Evolutionary conservation across 169 alveolate species (phyloP).

Genomic region (Pseudocohnilembus persalinus): DNA sequence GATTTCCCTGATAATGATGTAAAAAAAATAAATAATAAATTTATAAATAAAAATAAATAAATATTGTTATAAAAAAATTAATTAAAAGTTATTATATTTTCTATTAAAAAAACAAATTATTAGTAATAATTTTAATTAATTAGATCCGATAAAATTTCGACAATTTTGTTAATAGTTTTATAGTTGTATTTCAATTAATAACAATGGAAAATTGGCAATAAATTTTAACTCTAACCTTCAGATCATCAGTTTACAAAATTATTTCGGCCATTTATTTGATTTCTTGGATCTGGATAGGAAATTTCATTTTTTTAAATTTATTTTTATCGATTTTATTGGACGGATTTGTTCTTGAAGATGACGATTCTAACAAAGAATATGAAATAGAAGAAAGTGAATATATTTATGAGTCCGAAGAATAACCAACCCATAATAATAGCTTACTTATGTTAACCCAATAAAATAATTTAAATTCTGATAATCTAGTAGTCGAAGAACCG

Average conservation of each 20-base stretch:
- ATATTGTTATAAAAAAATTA: too few species aligned
- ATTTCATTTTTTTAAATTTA: slow-evolving; percentile 81
- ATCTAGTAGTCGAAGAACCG: too few species aligned
- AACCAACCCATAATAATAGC: slow-evolving; percentile 9
- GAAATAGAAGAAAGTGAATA: slow-evolving; percentile 15
- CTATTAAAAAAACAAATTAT: too few species aligned
- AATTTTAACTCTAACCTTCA: slow-evolving; percentile 9
- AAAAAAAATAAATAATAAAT: too few species aligned
- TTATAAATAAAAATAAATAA: too few species aligned
- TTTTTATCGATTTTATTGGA: slow-evolving; percentile 84
- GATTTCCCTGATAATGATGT: neutral
- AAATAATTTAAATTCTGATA: too few species aligned
- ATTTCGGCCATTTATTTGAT: slow-evolving; percentile 67
- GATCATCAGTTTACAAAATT: slow-evolving; percentile 28
- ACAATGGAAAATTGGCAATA: slow-evolving; percentile 81
- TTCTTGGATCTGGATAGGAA: slow-evolving; percentile 85
- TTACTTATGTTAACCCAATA: neutral
- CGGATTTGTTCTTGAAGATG: slow-evolving; percentile 58
- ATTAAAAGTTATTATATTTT: too few species aligned
- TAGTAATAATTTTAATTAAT: too few species aligned
- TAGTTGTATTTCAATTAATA: slow-evolving; percentile 71
- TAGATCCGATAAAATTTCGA: slow-evolving; percentile 49
- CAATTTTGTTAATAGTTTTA: slow-evolving; percentile 63
- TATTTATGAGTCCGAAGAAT: slow-evolving; percentile 18
- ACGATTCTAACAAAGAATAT: slow-evolving; percentile 21